Percentiles rank a stretch among this genome's conserved stretches.
Evolutionary conservation across 108 stramenopile species (phyloP).

Genomic region (Phaeodactylum tricornutum): DNA sequence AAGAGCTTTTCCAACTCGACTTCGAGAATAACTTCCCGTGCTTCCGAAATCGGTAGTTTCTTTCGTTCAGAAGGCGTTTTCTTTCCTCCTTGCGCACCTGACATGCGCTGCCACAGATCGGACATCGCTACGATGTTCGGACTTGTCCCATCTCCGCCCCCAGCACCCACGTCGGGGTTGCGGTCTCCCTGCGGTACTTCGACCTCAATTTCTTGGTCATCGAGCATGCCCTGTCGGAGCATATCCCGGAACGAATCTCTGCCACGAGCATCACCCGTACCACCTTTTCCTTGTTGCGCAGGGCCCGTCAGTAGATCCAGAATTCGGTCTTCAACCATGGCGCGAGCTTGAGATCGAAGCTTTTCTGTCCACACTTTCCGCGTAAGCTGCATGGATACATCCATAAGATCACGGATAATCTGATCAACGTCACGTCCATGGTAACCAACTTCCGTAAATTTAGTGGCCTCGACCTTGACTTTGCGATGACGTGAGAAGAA

Average conservation of each 20-base stretch:
- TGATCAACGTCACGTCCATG: constrained; percentile 98
- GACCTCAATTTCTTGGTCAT: constrained; percentile 85
- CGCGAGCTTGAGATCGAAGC: constrained; percentile 55
- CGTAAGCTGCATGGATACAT: constrained; percentile 84
- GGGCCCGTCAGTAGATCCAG: constrained; percentile 84
- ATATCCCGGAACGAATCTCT: constrained; percentile 77
- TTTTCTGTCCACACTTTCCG: constrained; percentile 81
- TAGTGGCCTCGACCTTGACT: constrained; percentile 99
- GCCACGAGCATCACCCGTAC: constrained; percentile 14
- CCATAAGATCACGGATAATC: constrained; percentile 98
- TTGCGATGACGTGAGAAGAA: not conserved
- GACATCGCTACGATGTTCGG: constrained; percentile 63
- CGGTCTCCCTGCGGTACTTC: constrained; percentile 61
- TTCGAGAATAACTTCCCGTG: constrained; percentile 84
- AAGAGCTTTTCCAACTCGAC: constrained; percentile 89
- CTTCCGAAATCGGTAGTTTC: constrained; percentile 82
- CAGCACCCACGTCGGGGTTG: constrained; percentile 15
- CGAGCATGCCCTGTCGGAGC: constrained; percentile 84
- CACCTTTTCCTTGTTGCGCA: constrained; percentile 12
- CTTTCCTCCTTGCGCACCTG: constrained; percentile 24
- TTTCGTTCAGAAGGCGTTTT: constrained; percentile 66
- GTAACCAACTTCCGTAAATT: constrained; percentile 99
- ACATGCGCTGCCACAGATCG: constrained; percentile 51
- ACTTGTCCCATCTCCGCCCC: constrained; percentile 28
- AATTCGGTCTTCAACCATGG: constrained; percentile 82